phyloP scores from a whole-genome alignment of 1,139 yeast genomes.

The Scheffersomyces insectosa region DNA sequence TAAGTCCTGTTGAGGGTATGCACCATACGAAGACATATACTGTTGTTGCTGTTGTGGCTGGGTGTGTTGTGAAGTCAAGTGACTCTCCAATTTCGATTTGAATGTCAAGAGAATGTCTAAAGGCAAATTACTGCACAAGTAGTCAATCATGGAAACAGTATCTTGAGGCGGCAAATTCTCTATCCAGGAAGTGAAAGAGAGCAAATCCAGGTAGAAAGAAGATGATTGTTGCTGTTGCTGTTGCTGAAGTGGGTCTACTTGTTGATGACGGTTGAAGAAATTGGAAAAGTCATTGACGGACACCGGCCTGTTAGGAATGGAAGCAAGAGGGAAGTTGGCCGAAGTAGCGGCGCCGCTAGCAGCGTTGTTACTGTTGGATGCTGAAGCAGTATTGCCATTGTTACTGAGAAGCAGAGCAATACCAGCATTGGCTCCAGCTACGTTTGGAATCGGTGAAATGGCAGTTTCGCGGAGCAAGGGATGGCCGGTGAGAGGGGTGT shows the following conservation, averaged over 20 bases:
- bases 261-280: slow-evolving; percentile 25
- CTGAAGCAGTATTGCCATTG: not conserved
- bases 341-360: slow-evolving; percentile 5
- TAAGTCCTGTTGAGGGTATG: slow-evolving; percentile 17
- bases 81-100: slow-evolving; percentile 40
- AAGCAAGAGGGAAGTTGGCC: slow-evolving; percentile 21
- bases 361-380: slow-evolving; percentile 1
- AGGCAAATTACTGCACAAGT: slow-evolving; percentile 51
- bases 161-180: slow-evolving; percentile 57
- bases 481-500: slow-evolving; percentile 9
- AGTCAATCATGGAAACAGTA: slow-evolving; percentile 59
- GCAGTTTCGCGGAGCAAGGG: slow-evolving; percentile 23
- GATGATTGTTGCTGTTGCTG: slow-evolving; percentile 13
- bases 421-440: slow-evolving; percentile 10
- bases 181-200: slow-evolving; percentile 61
- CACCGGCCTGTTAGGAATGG: slow-evolving; percentile 45
- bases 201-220: slow-evolving; percentile 45
- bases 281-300: slow-evolving; percentile 44
- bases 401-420: slow-evolving; percentile 13
- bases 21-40: slow-evolving; percentile 2
- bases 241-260: slow-evolving; percentile 14
- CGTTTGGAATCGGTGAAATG: slow-evolving; percentile 21
- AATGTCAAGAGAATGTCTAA: slow-evolving; percentile 49
- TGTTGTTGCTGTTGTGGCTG: slow-evolving; percentile 11
- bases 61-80: slow-evolving; percentile 25